Conservation (phyloP, 805 yeast species). For the Wickerhamomyces bisporus region DNA sequence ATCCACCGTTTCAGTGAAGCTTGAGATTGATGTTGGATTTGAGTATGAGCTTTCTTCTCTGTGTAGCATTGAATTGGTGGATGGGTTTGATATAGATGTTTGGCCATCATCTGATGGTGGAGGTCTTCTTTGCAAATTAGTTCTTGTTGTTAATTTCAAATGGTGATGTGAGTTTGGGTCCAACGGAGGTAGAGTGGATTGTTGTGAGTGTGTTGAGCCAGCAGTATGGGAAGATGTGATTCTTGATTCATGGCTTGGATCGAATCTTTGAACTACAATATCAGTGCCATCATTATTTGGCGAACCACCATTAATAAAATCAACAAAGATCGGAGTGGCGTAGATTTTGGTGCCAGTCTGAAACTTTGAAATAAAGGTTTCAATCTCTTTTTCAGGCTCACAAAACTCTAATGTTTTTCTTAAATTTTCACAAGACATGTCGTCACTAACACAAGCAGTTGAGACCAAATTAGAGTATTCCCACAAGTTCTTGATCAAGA, state of each 20-base stretch:
- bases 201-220: slow-evolving; percentile 6
- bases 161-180: slow-evolving; percentile 1
- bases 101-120: slow-evolving; percentile 28
- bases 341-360: slow-evolving; percentile 64
- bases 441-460: slow-evolving; percentile 72
- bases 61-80: slow-evolving; percentile 15
- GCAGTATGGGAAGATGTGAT: slow-evolving; percentile 16
- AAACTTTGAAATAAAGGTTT: slow-evolving; percentile 43
- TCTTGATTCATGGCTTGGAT: slow-evolving; percentile 15
- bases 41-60: slow-evolving; percentile 23
- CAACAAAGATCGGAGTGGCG: slow-evolving; percentile 58
- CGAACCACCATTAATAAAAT: slow-evolving; percentile 43
- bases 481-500: slow-evolving; percentile 69
- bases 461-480: slow-evolving; percentile 72
- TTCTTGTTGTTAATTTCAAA: slow-evolving; percentile 6
- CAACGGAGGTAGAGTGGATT: neutral
- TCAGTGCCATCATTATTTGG: slow-evolving; percentile 6
- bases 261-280: slow-evolving; percentile 27
- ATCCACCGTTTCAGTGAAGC: slow-evolving; percentile 22
- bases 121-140: slow-evolving; percentile 20
- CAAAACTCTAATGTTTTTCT: slow-evolving; percentile 65
- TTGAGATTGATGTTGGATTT: slow-evolving; percentile 25
- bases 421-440: slow-evolving; percentile 67
- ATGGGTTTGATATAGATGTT: slow-evolving; percentile 24
- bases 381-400: slow-evolving; percentile 55